phyloP scores from a whole-genome alignment of 2,329 filamentous ascomycete species.

The Neurospora crassa region DNA sequence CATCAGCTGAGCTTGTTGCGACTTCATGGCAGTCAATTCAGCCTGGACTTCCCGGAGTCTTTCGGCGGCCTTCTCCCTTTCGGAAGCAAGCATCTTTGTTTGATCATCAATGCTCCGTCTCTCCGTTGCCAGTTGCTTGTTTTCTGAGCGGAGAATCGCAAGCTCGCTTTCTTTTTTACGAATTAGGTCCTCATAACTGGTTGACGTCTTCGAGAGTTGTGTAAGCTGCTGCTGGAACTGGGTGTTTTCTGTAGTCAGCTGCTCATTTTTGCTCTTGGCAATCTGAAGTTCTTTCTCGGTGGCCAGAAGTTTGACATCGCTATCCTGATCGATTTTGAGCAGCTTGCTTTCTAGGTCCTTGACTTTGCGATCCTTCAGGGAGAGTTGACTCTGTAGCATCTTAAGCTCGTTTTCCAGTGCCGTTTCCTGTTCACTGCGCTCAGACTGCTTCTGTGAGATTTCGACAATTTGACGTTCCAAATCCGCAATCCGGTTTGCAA shows the following conservation, averaged over 20 bases:
- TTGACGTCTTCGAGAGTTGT: conserved; percentile 82
- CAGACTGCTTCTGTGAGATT: conserved; percentile 58
- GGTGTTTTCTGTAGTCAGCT: conserved; percentile 70
- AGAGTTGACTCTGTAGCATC: conserved; percentile 83
- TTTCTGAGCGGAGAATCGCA: conserved; percentile 71
- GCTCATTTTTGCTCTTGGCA: conserved; percentile 63
- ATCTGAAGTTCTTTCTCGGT: conserved; percentile 72
- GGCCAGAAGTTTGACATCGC: conserved; percentile 72
- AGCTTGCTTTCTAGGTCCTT: conserved; percentile 80
- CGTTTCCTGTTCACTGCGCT: conserved; percentile 68
- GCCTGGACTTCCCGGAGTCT: conserved; percentile 79
- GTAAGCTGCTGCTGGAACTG: conserved; percentile 77
- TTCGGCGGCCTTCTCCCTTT: conserved; percentile 69
- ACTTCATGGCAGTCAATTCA: conserved; percentile 76
- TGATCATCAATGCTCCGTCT: conserved; percentile 71
- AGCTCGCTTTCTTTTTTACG: conserved; percentile 91
- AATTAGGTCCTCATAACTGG: conserved; percentile 89
- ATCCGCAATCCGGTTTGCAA: conserved; percentile 56
- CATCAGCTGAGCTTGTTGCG: conserved; percentile 74
- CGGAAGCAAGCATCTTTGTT: conserved; percentile 56
- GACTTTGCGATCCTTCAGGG: conserved; percentile 80
- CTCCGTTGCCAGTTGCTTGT: conserved; percentile 74
- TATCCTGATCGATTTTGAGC: conserved; percentile 76
- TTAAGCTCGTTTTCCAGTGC: conserved; percentile 74
- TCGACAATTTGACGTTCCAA: conserved; percentile 64